Percentiles rank a stretch among this genome's conserved stretches.
Evolutionary conservation across 2,329 filamentous ascomycete species (phyloP).

Genomic region (Neocatenulostroma microsporum): DNA sequence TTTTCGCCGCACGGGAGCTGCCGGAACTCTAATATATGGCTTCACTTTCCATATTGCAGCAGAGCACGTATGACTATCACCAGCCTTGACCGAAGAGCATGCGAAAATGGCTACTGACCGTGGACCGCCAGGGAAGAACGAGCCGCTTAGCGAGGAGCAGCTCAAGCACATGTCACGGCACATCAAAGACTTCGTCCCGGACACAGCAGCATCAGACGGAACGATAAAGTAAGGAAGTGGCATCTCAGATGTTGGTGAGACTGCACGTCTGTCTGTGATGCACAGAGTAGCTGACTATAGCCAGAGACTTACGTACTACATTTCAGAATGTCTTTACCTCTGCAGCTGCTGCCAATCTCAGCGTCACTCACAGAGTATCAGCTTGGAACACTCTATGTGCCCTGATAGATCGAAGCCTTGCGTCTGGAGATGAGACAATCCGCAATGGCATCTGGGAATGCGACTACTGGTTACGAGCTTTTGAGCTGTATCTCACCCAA

Average conservation of each 20-base stretch:
- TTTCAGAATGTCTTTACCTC: conserved; percentile 18
- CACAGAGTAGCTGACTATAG: too few relatives aligned
- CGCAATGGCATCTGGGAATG: conserved; percentile 28
- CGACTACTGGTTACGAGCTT: conserved; percentile 31
- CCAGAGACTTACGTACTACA: too few relatives aligned
- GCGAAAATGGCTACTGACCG: too few relatives aligned
- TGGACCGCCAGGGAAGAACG: too few relatives aligned
- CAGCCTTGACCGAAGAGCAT: too few relatives aligned
- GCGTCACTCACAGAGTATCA: conserved; percentile 36
- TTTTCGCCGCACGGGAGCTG: too few relatives aligned
- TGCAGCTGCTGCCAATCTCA: conserved; percentile 13
- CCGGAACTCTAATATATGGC: too few relatives aligned
- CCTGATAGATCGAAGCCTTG: conserved; percentile 34
- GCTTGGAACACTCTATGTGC: conserved; percentile 42
- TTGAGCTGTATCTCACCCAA: conserved; percentile 36
- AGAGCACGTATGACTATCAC: too few relatives aligned
- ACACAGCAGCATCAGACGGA: background rate
- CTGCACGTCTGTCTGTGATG: background rate
- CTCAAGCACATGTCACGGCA: conserved; percentile 14
- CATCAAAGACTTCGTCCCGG: conserved; percentile 9
- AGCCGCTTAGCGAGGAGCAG: conserved; percentile 15
- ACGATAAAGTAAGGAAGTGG: conserved; percentile 13
- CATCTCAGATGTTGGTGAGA: conserved; percentile 3
- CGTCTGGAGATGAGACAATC: conserved; percentile 23
- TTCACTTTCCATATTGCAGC: too few relatives aligned